Conservation (phyloP, 139 green algal species). For the Zygnema cylindricum region DNA sequence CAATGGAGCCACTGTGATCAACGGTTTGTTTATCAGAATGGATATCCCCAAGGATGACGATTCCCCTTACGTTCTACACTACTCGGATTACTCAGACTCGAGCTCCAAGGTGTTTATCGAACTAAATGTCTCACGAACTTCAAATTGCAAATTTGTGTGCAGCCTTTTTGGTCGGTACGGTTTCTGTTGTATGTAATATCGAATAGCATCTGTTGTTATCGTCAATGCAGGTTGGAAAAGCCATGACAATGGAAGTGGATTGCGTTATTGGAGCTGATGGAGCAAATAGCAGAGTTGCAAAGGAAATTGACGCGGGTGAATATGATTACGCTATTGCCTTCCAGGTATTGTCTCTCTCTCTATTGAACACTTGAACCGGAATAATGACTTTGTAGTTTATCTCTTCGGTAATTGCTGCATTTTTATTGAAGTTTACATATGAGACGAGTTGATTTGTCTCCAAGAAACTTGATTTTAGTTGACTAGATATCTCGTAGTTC, state of each 20-base stretch:
- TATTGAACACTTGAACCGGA: too few species aligned
- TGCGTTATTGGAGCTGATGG: conserved; percentile 95
- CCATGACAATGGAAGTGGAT: conserved; percentile 89
- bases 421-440: too few species aligned
- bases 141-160: background rate
- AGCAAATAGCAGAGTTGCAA: conserved; percentile 97
- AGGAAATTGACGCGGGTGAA: conserved; percentile 96
- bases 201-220: background rate
- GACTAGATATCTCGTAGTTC: background rate
- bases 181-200: background rate
- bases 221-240: conserved; percentile 13
- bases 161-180: background rate
- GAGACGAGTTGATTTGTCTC: too few species aligned
- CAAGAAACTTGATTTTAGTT: conserved; percentile 5
- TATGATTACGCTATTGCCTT: conserved; percentile 99
- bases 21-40: conserved; percentile 89
- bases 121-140: too few species aligned
- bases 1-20: conserved; percentile 89
- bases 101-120: conserved; percentile 49
- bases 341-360: conserved; percentile 57
- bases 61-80: conserved; percentile 82
- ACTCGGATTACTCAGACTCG: conserved; percentile 87
- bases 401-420: too few species aligned
- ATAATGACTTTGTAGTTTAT: too few species aligned
- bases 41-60: conserved; percentile 72